phyloP scores from a whole-genome alignment of 2,329 filamentous ascomycete genomes.

The Botryotinia calthae region DNA sequence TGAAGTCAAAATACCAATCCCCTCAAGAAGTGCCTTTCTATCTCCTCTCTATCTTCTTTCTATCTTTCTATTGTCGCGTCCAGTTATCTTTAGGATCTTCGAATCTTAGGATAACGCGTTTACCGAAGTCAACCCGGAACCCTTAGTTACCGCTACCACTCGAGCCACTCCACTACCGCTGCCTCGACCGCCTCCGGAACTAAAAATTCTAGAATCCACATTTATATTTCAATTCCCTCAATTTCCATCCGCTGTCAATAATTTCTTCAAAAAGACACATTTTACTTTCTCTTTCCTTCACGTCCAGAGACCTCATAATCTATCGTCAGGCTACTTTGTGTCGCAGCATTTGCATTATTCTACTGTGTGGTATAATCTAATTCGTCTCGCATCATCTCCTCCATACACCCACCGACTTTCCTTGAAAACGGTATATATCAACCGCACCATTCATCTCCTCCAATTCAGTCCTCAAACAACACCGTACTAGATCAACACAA shows the following conservation, averaged over 20 bases:
- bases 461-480: neutral
- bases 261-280: neutral
- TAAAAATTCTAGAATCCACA: neutral
- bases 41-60: neutral
- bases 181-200: neutral
- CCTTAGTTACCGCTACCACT: neutral
- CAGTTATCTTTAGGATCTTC: neutral
- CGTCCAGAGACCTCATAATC: neutral
- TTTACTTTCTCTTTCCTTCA: neutral
- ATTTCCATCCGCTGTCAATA: neutral
- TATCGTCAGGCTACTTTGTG: neutral
- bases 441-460: neutral
- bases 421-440: neutral
- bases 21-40: neutral
- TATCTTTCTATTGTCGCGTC: conserved; percentile 1
- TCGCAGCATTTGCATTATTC: neutral
- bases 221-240: conserved; percentile 1
- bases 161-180: no score
- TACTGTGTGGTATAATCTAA: neutral
- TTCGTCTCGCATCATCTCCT: neutral
- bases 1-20: neutral
- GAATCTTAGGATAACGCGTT: neutral
- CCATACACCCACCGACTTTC: neutral
- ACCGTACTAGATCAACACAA: neutral
- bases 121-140: conserved; percentile 2